Base-by-base conservation (phyloP, 2,329 filamentous ascomycete genomes). In the Epichloe sp. region DNA sequence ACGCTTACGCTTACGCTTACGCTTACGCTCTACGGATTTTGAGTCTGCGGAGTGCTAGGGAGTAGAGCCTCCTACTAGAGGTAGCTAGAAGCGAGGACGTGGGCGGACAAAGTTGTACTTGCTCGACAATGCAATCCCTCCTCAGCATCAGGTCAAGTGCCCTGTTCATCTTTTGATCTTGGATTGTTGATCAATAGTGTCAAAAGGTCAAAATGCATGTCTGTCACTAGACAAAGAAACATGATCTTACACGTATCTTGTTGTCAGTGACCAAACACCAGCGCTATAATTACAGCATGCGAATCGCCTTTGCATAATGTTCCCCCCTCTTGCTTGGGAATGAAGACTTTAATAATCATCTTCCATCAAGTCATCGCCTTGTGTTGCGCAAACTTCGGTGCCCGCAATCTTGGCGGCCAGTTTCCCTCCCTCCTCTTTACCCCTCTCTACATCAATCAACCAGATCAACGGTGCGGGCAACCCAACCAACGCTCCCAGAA, bases 381-480 rank as follows among this genome's bases (percentile, higher is more conserved):
- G 10, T 55, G 58, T 11, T 55, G 57, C 46, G 54, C 56, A 51
- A 54, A 43, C 58, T 54, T 72, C 74, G 49, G 76, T 73, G 0
- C 74, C 77, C 52, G 80, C 76, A 47, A 83, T 79, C 7, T 75
- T 63, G 52, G 77, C 74, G 0, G 83, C 82, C 51, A 90, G 69
- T 58, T 72, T 78, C 57, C 77, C 73, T 1, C 83, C 86, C 61
- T 88, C 85, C 44, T 70, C 68, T 67, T 81, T 86, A 11, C 86
- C 86, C 38, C 86, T 75, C 49, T 94, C 86, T 10, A 95, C 87
- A 65, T 96, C 77, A 37, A 98, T 86, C 50, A 88, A 78, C 63
- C 83, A 85, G 67, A 97, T 87, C 48, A 97, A 71, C 1, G 89
- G 88, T 15, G 90, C 82, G 1, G 93, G 90, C 1, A 95, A 67